Conservation (phyloP, 306 rosid genomes). For the Sechiopsis laciniata region DNA sequence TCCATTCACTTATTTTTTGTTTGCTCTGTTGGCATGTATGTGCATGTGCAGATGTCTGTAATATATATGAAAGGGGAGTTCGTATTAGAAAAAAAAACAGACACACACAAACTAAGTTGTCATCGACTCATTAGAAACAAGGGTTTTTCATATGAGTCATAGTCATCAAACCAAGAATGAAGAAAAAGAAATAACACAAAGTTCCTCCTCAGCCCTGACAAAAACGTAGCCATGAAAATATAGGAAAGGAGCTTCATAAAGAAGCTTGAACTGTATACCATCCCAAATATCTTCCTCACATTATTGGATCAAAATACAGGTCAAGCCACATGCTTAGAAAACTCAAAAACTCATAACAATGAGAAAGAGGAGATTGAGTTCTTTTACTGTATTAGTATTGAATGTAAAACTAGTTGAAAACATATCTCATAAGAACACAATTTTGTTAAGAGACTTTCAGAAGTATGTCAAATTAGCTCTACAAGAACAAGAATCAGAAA, state of each 20-base stretch:
- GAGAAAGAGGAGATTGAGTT: slow-evolving; percentile 2
- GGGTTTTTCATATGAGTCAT: not conserved
- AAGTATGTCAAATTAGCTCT: not conserved
- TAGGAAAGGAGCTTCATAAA: slow-evolving; percentile 13
- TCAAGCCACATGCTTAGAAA: not conserved
- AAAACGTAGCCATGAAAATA: slow-evolving; percentile 1
- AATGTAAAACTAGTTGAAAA: not conserved
- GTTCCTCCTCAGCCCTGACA: not conserved
- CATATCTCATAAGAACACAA: not conserved
- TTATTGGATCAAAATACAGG: not conserved
- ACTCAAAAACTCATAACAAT: not conserved
- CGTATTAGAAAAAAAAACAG: too few species aligned
- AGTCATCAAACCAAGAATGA: not conserved
- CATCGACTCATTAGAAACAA: too few species aligned
- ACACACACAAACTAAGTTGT: too few species aligned
- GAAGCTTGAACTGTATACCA: not conserved
- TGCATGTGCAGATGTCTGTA: not conserved
- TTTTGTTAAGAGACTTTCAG: not conserved
- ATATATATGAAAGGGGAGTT: too few species aligned
- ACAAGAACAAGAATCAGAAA: slow-evolving; percentile 1
- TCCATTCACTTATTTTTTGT: not conserved
- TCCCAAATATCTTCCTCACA: not conserved
- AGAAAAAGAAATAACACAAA: not conserved
- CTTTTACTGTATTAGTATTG: too few species aligned
- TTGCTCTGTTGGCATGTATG: too few species aligned